Evolutionary conservation across 1,284 basidiomycete genomes (phyloP).

Genomic region (Marasmius tenuissimus): DNA sequence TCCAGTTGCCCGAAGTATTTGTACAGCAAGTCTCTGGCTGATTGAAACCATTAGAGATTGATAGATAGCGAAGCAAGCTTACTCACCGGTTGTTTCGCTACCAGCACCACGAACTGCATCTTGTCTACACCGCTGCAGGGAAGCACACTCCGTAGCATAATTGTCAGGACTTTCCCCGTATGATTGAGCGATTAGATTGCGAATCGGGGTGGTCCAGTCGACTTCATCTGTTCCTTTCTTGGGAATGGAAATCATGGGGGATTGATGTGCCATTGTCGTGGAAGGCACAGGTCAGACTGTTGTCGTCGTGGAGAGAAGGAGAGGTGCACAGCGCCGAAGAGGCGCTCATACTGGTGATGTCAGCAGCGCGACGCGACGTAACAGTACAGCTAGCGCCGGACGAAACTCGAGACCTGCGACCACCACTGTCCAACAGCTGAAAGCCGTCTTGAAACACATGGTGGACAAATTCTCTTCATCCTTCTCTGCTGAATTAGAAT

Average conservation of each 20-base stretch:
- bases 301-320: neutral
- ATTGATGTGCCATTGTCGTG: slow-evolving; percentile 63
- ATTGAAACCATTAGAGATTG: neutral
- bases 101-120: slow-evolving; percentile 95
- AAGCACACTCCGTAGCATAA: slow-evolving; percentile 82
- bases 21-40: slow-evolving; percentile 91
- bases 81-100: slow-evolving; percentile 85
- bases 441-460: no score
- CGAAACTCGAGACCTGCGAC: no score
- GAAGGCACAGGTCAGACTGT: neutral
- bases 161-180: slow-evolving; percentile 93
- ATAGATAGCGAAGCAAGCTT: slow-evolving; percentile 1
- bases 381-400: no score
- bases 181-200: slow-evolving; percentile 83
- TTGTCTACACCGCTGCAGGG: slow-evolving; percentile 88
- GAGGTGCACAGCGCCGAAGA: neutral
- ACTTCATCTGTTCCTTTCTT: slow-evolving; percentile 82
- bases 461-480: no score
- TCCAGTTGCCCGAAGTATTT: slow-evolving; percentile 99
- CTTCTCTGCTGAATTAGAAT: no score
- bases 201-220: slow-evolving; percentile 90
- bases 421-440: no score
- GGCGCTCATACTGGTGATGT: neutral
- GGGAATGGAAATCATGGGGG: slow-evolving; percentile 81
- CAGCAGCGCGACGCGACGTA: neutral